Base-by-base conservation (phyloP, 768 basidiomycete species). In the Lentinus brumalis region DNA sequence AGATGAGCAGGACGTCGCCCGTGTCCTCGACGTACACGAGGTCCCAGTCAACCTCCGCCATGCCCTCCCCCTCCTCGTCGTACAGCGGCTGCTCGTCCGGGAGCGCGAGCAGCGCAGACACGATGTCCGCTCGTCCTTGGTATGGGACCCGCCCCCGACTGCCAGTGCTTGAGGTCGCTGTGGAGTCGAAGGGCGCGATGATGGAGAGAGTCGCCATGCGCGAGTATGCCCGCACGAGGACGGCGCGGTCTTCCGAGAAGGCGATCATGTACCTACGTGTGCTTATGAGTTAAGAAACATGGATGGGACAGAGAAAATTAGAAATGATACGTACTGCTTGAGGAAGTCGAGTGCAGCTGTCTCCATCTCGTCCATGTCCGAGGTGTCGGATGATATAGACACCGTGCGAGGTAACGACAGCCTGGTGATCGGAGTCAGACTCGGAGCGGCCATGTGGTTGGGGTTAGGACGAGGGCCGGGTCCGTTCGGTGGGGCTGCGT, bases 171-270 rank as follows among this genome's bases (percentile, higher is more conserved):
- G 44, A 11, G n/a, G 50, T 16, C 31, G 40, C 26, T 14, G 31
- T 16, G 30, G 39, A 18, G 15, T 4, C 26, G 15, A 40, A 45
- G 40, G 47, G 45, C 21, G 35, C 29, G n/a, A 54, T 64, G n/a
- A 63, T 35, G 16, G 71, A 72, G 50, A 71, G 67, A 4, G 60
- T 66, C 5, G 69, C 70, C 11, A 45, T 18, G 35, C 51, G 67
- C 0, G 67, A 65, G 57, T 71, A 71, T 12, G 69, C 69, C 31
- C 53, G 41, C 5, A 63, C 69, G 4, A 71, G 62, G 10, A 51
- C 52, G 1, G 65, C 50, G 51, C 69, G 69, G 50, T 71, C 66
- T 21, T 18, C 18, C 31, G 61, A 56, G 58, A 68, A 70, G 3
- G 58, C 50, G 32, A 9, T 10, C 41, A 69, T 55, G 55, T 64